Evolutionary conservation across 345 rosid genomes (phyloP).

Genomic region (Populus ilicifolia): DNA sequence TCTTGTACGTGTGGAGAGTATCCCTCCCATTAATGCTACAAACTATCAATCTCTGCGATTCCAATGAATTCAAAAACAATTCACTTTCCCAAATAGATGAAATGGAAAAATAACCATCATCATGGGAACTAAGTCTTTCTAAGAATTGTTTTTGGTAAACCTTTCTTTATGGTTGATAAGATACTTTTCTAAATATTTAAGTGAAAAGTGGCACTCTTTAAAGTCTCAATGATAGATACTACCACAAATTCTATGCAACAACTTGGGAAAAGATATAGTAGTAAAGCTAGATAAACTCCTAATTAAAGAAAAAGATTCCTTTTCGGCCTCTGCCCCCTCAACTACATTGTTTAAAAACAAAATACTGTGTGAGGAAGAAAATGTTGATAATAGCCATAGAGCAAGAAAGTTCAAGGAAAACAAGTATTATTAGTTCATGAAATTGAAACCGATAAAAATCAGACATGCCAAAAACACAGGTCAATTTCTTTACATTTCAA

Average conservation of each 20-base stretch:
- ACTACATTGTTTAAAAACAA: background rate
- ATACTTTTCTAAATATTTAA: background rate
- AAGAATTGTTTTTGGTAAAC: background rate
- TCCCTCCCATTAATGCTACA: conserved; percentile 53
- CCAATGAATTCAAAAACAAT: conserved; percentile 10
- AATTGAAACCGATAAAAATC: background rate
- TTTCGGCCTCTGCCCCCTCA: background rate
- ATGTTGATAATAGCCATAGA: background rate
- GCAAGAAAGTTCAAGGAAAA: background rate
- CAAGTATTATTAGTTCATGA: background rate
- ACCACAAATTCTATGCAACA: background rate
- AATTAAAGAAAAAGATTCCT: background rate
- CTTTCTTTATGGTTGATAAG: background rate
- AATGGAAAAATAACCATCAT: background rate
- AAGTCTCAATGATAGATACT: background rate
- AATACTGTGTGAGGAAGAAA: background rate
- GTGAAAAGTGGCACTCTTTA: background rate
- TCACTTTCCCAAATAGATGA: background rate
- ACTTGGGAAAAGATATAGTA: background rate
- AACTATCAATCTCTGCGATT: conserved; percentile 17
- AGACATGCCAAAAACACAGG: background rate
- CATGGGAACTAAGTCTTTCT: background rate
- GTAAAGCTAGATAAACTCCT: background rate
- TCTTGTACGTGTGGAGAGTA: conserved; percentile 37
- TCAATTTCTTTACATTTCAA: background rate